phyloP scores from a whole-genome alignment of 495 filamentous ascomycete genomes.

The Thermothielavioides terrestris region DNA sequence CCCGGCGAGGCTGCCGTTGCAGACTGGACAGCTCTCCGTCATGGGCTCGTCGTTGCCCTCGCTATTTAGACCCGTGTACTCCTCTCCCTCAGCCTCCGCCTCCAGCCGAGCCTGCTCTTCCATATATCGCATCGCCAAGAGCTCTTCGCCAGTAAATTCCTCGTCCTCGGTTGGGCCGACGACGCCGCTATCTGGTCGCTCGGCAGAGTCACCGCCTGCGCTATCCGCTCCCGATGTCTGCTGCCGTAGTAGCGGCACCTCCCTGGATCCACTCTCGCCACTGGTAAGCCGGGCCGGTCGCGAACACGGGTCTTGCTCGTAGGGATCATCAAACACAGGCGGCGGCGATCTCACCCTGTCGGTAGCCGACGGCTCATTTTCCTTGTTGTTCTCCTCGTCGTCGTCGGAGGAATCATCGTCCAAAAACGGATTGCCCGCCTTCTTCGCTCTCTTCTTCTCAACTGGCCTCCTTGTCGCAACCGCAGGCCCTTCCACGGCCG shows the following conservation, averaged over 20 bases:
- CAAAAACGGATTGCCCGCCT: slow-evolving; percentile 21
- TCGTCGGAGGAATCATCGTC: slow-evolving; percentile 20
- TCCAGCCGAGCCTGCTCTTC: slow-evolving; percentile 54
- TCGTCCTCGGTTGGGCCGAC: slow-evolving; percentile 39
- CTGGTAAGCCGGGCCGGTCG: slow-evolving; percentile 14
- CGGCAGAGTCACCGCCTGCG: not conserved
- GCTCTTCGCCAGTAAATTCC: slow-evolving; percentile 55
- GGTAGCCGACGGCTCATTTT: slow-evolving; percentile 2
- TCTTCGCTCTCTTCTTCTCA: slow-evolving; percentile 11
- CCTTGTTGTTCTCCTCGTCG: slow-evolving; percentile 15
- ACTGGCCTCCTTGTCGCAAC: not conserved
- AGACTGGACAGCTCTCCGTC: slow-evolving; percentile 62
- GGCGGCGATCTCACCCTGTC: slow-evolving; percentile 15
- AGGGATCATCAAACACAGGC: not conserved
- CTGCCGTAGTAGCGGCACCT: slow-evolving; percentile 10
- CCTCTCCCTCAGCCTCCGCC: slow-evolving; percentile 38
- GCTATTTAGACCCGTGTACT: slow-evolving; percentile 17
- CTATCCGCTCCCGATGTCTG: slow-evolving; percentile 14
- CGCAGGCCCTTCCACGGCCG: not conserved
- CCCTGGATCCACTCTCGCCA: slow-evolving; percentile 8
- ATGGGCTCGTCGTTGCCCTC: slow-evolving; percentile 16
- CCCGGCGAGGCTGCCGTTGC: slow-evolving; percentile 51
- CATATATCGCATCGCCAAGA: slow-evolving; percentile 51
- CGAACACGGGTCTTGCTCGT: not conserved
- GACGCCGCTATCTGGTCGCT: slow-evolving; percentile 48